Evolutionary conservation across 768 basidiomycete species (phyloP), one percentile per base, ranked within the genome.

Genomic region (Russula foetens): DNA sequence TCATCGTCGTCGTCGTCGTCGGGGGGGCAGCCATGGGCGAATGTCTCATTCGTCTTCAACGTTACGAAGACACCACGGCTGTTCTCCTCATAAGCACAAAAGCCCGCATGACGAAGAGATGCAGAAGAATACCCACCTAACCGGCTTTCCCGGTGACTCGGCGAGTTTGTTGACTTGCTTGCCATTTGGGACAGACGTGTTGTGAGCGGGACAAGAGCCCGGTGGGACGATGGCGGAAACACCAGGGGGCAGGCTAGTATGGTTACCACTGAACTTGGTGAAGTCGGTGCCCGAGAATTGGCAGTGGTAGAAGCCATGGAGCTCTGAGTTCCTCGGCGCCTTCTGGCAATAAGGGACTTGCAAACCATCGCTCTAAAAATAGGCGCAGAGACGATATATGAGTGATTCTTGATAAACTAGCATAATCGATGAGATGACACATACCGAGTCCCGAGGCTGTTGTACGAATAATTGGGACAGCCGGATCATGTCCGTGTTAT

Each of bases 231-330:
- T 58, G 0, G 76, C 72, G 11, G 57, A 72, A 53, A 72, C 66
- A 50, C 79, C 79, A 57, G 81, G 77, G 11, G 83, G 81, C 59
- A 82, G 77, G 24, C 81, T 81, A 2, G 71, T 56, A 19, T 69
- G 70, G 47, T 76, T 75, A 33, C 79, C 78, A 51, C 78, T 79
- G 67, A 83, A 83, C 7, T 72, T 74, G 21, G 67, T 73, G 43
- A 72, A 72, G 49, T 80, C 68, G 23, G 76, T 74, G 55, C 81
- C 75, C 56, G 74, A 67, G 68, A 77, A 83, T 68, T 84, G 82
- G 69, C 81, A 83, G 66, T 82, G 82, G 72, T 78, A 83, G 35
- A 81, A 72, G 3, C 81, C 81, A 51, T 77, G 73, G 9, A 84
- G 75, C 68, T 83, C 79, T 1, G 72, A 33, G 63, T 84, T 82